Conservation (phyloP, 2,329 filamentous ascomycete genomes). For the Raffaelea albimanens region DNA sequence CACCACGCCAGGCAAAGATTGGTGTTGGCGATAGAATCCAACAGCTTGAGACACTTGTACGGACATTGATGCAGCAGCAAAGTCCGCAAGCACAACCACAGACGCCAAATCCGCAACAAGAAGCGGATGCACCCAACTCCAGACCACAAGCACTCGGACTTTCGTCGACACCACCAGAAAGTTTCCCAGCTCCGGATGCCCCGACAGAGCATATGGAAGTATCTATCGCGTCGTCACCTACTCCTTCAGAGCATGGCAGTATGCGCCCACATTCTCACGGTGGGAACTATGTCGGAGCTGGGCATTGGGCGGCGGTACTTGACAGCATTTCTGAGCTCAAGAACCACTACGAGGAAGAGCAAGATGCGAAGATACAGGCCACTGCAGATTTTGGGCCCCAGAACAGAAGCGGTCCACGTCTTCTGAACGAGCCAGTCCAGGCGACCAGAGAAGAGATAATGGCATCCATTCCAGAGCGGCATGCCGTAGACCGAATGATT, state of each 20-base stretch:
- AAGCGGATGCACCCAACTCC: not conserved
- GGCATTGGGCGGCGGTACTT: conserved; percentile 31
- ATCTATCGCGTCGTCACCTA: no score
- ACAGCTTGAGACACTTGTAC: conserved; percentile 22
- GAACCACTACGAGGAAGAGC: conserved; percentile 22
- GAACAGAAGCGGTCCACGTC: conserved; percentile 16
- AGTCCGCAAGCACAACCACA: not conserved
- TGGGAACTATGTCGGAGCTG: conserved; percentile 23
- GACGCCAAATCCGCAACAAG: not conserved
- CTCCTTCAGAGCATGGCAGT: conserved; percentile 20
- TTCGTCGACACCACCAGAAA: not conserved
- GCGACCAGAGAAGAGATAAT: conserved; percentile 22
- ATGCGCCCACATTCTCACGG: conserved; percentile 17
- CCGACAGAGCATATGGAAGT: no score
- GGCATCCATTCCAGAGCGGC: conserved; percentile 21
- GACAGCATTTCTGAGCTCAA: conserved; percentile 30
- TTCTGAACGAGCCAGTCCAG: conserved; percentile 22
- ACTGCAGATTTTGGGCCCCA: no score
- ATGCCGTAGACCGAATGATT: conserved; percentile 23
- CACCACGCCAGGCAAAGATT: not conserved
- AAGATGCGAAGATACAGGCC: conserved; percentile 8
- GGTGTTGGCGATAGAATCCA: conserved; percentile 15
- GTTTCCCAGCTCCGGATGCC: not conserved
- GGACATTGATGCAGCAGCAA: conserved; percentile 17
- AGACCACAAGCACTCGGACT: not conserved